Evolutionary conservation across 2,329 filamentous ascomycete species (phyloP).

Genomic region (Juglanconis sp.): DNA sequence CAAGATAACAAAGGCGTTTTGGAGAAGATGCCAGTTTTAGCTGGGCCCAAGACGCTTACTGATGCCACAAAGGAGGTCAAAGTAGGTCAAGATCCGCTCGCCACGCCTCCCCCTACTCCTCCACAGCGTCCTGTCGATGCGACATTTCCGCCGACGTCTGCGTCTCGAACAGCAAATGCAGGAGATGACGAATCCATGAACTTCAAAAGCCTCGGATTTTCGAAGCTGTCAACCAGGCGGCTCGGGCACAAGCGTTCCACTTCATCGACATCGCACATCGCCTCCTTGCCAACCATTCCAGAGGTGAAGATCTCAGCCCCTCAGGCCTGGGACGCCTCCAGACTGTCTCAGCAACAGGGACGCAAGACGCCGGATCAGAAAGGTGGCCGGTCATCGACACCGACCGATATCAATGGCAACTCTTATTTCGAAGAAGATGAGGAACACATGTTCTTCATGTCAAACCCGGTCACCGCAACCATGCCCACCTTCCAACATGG

Average conservation of each 20-base stretch:
- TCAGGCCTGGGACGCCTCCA: slow-evolving; percentile 13
- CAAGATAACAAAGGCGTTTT: slow-evolving; percentile 22
- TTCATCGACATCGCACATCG: slow-evolving; percentile 17
- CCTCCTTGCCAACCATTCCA: slow-evolving; percentile 39
- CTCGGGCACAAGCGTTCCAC: slow-evolving; percentile 20
- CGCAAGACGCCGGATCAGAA: neutral
- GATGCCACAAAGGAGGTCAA: slow-evolving; percentile 10
- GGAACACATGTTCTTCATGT: slow-evolving; percentile 46
- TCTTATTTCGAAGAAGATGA: slow-evolving; percentile 25
- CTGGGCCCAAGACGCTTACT: slow-evolving; percentile 9
- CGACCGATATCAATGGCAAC: slow-evolving; percentile 21
- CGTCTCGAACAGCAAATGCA: neutral
- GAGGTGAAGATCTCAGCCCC: slow-evolving; percentile 32
- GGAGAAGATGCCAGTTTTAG: neutral
- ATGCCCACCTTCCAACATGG: slow-evolving; percentile 53
- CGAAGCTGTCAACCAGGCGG: neutral
- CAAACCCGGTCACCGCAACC: slow-evolving; percentile 47
- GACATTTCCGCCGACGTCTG: neutral
- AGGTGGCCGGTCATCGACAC: neutral
- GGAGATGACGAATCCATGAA: slow-evolving; percentile 8
- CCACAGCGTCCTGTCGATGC: slow-evolving; percentile 1
- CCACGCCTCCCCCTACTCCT: slow-evolving; percentile 13
- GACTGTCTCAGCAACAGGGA: neutral
- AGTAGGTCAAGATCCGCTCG: slow-evolving; percentile 14
- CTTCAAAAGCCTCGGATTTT: neutral